A percentile compares a stretch with the other conserved stretches of the same genome.
Conservation (phyloP, 2,329 filamentous ascomycete species). For the Paraphaeosphaeria sporulosa region DNA sequence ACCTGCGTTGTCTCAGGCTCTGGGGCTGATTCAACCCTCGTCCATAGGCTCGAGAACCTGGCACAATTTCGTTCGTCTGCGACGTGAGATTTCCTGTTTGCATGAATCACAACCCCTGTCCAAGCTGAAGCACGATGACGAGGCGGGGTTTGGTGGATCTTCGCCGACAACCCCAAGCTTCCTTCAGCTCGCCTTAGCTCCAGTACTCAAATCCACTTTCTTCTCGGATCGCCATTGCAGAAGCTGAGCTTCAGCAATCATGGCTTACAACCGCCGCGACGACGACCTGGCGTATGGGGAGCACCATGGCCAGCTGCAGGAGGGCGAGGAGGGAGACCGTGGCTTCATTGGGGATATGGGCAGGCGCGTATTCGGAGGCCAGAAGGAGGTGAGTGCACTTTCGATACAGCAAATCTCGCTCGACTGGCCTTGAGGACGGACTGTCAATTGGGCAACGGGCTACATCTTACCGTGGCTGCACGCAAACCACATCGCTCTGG, state of each 20-base stretch:
- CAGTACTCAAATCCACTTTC: slow-evolving; percentile 3
- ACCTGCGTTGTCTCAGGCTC: background rate
- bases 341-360: slow-evolving; percentile 63
- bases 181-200: slow-evolving; percentile 14
- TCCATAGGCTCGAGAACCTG: background rate
- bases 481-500: no score
- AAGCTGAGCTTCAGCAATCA: slow-evolving; percentile 29
- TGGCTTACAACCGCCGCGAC: slow-evolving; percentile 50
- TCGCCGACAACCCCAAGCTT: slow-evolving; percentile 15
- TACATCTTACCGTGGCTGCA: no score
- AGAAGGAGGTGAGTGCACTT: slow-evolving; percentile 37
- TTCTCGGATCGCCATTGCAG: slow-evolving; percentile 8
- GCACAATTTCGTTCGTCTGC: background rate
- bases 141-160: slow-evolving; percentile 21
- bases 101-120: slow-evolving; percentile 17
- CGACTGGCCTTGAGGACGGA: no score
- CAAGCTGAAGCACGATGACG: slow-evolving; percentile 29
- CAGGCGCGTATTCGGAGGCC: slow-evolving; percentile 51
- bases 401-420: background rate
- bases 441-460: background rate
- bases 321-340: slow-evolving; percentile 53
- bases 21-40: background rate
- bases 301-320: slow-evolving; percentile 38
- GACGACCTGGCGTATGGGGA: slow-evolving; percentile 65
- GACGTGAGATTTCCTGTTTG: slow-evolving; percentile 17